Evolutionary conservation across 495 filamentous ascomycete species (phyloP).

Genomic region (Physcia stellaris): DNA sequence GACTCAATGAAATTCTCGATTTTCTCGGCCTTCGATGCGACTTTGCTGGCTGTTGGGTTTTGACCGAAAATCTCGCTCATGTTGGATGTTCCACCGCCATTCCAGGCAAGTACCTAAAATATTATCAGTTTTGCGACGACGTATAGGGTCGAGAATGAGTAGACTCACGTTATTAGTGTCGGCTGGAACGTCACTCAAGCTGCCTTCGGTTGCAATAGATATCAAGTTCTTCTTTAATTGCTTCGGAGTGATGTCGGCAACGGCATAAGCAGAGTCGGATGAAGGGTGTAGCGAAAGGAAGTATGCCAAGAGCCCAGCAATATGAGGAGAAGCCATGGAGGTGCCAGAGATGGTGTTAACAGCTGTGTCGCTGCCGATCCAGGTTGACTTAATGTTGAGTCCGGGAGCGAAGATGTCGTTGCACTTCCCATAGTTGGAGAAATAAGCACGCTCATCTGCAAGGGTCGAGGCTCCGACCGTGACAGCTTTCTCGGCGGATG

Average conservation of each 20-base stretch:
- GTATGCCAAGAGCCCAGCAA: conserved; percentile 93
- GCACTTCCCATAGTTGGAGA: conserved; percentile 99
- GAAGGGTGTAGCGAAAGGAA: conserved; percentile 90
- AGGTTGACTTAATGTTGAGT: conserved; percentile 92
- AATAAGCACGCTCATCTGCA: conserved; percentile 93
- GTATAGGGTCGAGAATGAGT: not conserved
- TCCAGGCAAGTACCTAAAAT: conserved; percentile 79
- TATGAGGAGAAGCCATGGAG: conserved; percentile 97
- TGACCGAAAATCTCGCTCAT: conserved; percentile 61
- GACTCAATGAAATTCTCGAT: conserved; percentile 40
- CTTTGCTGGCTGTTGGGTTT: conserved; percentile 24
- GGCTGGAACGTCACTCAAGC: conserved; percentile 69
- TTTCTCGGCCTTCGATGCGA: conserved; percentile 29
- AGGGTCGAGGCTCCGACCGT: conserved; percentile 94
- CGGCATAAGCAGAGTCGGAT: conserved; percentile 74
- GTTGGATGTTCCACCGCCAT: conserved; percentile 90
- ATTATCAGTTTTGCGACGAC: not conserved
- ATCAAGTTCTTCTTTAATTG: conserved; percentile 86
- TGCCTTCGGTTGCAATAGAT: conserved; percentile 64
- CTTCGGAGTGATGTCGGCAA: conserved; percentile 80
- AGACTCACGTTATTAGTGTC: conserved; percentile 65
- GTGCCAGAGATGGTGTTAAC: conserved; percentile 98
- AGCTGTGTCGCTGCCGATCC: conserved; percentile 89
- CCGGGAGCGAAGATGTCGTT: conserved; percentile 98
- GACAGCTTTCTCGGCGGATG: conserved; percentile 80